Base-by-base conservation (phyloP, 345 rosid species). In the Populus nigra region DNA sequence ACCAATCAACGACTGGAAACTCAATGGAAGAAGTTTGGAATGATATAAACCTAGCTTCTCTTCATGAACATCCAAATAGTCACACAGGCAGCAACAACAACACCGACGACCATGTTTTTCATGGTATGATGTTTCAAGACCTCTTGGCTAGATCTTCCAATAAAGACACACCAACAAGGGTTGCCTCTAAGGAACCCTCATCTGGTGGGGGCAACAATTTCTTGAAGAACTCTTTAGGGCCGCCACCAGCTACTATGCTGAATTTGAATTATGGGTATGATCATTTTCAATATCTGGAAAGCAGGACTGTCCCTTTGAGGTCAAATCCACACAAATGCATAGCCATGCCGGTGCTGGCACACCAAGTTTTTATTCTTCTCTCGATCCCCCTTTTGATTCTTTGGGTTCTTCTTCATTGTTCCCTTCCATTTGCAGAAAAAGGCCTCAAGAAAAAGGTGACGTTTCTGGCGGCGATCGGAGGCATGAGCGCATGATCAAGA, bases 1-100 rank as follows among this genome's bases (percentile, higher is more conserved):
- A 27, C 20, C 15, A 35, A 31, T 8, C 74, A 4, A 13, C 59
- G 36, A 23, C 4, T 55, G 69, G 35, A 67, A 74, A 61, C 66
- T 75, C 87, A 70, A 87, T 87, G 87, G 92, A 87, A 66, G 90
- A 89, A n/a, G 84, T 86, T 11, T 86, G 92, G 92, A 75, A 83
- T 65, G 85, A 87, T 23, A 83, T 87, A 45, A 84, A 53, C 59
- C 73, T 85, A 3, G 17, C 82, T 62, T 78, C 76, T 29, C 79
- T 83, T 2, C 76, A 70, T 3, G 81, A 76, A 45, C 76, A 43
- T 25, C 35, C 75, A 2, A 9, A 16, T 23, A 27, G 31, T 2
- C n/a, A 39, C 17, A 10, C 23, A 5, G 18, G 49, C 45, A 65
- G 38, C 47, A 39, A 33, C 20, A 16, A 65, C 69, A 63, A 33